A percentile compares a stretch with the other conserved stretches of the same genome.
Conservation (phyloP, 2,329 filamentous ascomycete species). For the Beauveria varroae region DNA sequence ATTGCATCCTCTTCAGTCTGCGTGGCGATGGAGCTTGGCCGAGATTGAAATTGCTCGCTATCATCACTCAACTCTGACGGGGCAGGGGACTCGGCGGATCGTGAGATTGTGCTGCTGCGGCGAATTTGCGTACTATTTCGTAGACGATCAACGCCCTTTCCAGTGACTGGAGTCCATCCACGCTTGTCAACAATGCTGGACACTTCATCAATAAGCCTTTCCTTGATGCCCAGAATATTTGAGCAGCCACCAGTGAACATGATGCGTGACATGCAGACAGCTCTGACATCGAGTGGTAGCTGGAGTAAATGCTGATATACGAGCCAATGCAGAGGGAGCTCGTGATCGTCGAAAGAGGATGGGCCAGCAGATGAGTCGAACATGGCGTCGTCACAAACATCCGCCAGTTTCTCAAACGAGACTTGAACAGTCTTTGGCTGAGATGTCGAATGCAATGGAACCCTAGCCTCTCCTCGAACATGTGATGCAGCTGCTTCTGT, state of each 20-base stretch:
- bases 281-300: slow-evolving; percentile 74
- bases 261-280: slow-evolving; percentile 81
- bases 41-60: slow-evolving; percentile 14
- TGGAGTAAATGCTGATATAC: slow-evolving; percentile 69
- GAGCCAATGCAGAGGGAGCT: slow-evolving; percentile 68
- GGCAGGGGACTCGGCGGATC: slow-evolving; percentile 13
- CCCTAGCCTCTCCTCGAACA: slow-evolving; percentile 20
- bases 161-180: slow-evolving; percentile 72
- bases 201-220: slow-evolving; percentile 70
- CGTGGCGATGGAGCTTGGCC: slow-evolving; percentile 18
- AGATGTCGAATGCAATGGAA: slow-evolving; percentile 38
- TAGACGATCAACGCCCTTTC: slow-evolving; percentile 55
- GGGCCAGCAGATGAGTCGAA: slow-evolving; percentile 50
- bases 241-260: slow-evolving; percentile 79
- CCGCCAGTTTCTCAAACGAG: slow-evolving; percentile 61
- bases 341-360: slow-evolving; percentile 73
- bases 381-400: slow-evolving; percentile 68
- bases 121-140: slow-evolving; percentile 36
- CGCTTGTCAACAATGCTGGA: slow-evolving; percentile 54
- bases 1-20: slow-evolving; percentile 24
- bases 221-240: slow-evolving; percentile 69
- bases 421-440: slow-evolving; percentile 53
- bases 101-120: slow-evolving; percentile 21
- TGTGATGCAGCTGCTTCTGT: slow-evolving; percentile 28
- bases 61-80: slow-evolving; percentile 20